These are phyloP conservation scores for Acer negundo DNA, from an alignment of 345 rosid genomes.

Conservation along the genomic window DNA sequence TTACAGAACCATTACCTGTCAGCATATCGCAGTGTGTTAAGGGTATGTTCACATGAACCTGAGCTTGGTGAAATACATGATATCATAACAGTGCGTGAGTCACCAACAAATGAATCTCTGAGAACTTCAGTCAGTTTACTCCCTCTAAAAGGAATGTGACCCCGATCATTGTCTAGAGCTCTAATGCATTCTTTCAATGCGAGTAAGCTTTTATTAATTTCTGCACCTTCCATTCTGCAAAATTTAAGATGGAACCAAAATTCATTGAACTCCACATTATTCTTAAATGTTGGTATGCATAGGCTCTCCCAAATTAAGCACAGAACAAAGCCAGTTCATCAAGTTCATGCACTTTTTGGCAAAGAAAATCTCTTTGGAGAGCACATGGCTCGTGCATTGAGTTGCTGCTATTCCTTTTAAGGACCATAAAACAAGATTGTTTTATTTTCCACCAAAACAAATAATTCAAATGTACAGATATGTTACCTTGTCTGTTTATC, in stretches of 20 bases:
- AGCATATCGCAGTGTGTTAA: slow-evolving; percentile 69
- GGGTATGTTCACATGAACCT: slow-evolving; percentile 74
- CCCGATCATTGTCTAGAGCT: slow-evolving; percentile 70
- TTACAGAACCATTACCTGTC: slow-evolving; percentile 48
- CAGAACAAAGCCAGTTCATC: neutral
- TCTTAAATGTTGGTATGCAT: neutral
- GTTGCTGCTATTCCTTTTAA: slow-evolving; percentile 1
- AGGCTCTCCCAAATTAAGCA: neutral
- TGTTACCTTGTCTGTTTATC: slow-evolving; percentile 65
- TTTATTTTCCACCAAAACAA: neutral
- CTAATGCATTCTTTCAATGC: slow-evolving; percentile 72
- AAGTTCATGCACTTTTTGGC: neutral
- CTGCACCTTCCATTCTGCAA: slow-evolving; percentile 69
- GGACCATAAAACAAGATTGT: slow-evolving; percentile 5
- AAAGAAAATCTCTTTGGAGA: neutral
- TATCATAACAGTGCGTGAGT: slow-evolving; percentile 73
- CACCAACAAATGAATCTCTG: slow-evolving; percentile 71
- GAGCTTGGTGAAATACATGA: slow-evolving; percentile 70
- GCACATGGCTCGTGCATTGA: neutral
- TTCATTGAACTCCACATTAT: slow-evolving; percentile 3
- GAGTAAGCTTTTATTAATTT: slow-evolving; percentile 66
- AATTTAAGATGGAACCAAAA: neutral
- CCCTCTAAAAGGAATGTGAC: slow-evolving; percentile 72
- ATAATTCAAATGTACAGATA: neutral
- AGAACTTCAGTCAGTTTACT: slow-evolving; percentile 76